Base-by-base conservation (phyloP, 352 stramenopile genomes). In the Globisporangium nagaii region DNA sequence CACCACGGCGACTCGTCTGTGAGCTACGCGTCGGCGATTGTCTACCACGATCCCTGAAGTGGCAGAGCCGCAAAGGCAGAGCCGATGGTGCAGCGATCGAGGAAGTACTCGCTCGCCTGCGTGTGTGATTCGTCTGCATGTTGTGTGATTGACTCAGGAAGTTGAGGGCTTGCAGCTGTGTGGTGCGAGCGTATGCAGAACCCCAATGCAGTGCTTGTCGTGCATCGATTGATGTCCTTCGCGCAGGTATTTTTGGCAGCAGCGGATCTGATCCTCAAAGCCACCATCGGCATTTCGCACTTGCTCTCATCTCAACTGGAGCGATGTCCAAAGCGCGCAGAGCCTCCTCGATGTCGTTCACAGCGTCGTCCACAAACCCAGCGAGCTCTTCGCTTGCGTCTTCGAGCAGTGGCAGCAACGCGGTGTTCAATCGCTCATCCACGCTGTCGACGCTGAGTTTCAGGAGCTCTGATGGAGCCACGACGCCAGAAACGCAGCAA, bases 11-110 rank as follows among this genome's bases (percentile, higher is more conserved):
- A 98, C 62, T 96, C 74, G 25, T 98, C 89, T 56, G 95, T 98
- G 43, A 98, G 91, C 66, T 98, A 98, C 70, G 95, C 93, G 31
- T 96, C 88, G 37, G 95, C 93, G 28, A 86, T 98, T 31, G 75
- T 95, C 39, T 91, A 88, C 66, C 68, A 71, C 48, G 71, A 73
- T 37, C 66, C 72, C 17, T 45, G 27, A 43, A 10, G 28, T 5
- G 42, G 36, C 3, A 40, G 31, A 32, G 28, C n/a, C n/a, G n/a
- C n/a, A n/a, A n/a, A n/a, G n/a, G n/a, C n/a, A n/a, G n/a, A n/a
- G n/a, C n/a, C n/a, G n/a, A n/a, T n/a, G n/a, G n/a, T n/a, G n/a
- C n/a, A n/a, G n/a, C n/a, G n/a, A n/a, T n/a, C n/a, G n/a, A n/a
- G n/a, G n/a, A n/a, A n/a, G n/a, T n/a, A n/a, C n/a, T n/a, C n/a